Evolutionary conservation across 805 yeast species (phyloP).

Genomic region (Naumovozyma castellii): DNA sequence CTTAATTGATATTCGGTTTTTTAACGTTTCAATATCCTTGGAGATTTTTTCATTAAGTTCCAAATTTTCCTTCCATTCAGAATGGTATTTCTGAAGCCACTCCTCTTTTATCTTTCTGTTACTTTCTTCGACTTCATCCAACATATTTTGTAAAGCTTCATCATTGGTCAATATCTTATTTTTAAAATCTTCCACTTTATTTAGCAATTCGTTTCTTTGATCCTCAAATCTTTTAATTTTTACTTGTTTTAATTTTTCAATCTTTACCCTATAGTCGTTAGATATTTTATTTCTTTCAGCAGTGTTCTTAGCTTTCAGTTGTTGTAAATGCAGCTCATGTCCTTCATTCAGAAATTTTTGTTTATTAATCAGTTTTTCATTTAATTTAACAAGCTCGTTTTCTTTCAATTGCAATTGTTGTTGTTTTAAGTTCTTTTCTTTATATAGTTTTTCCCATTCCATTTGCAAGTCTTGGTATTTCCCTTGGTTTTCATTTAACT

Average conservation of each 20-base stretch:
- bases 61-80: conserved; percentile 24
- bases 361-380: conserved; percentile 21
- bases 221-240: conserved; percentile 29
- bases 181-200: conserved; percentile 28
- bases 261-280: conserved; percentile 29
- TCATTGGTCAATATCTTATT: conserved; percentile 18
- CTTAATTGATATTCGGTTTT: conserved; percentile 7
- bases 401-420: conserved; percentile 26
- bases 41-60: conserved; percentile 19
- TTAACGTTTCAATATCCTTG: conserved; percentile 20
- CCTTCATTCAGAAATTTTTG: conserved; percentile 20
- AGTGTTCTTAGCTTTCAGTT: conserved; percentile 30
- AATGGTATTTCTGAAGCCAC: conserved; percentile 22
- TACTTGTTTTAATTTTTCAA: conserved; percentile 32
- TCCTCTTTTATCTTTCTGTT: conserved; percentile 14
- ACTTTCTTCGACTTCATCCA: conserved; percentile 13
- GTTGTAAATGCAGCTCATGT: conserved; percentile 29
- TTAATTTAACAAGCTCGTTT: conserved; percentile 26
- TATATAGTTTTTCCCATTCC: conserved; percentile 22
- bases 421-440: conserved; percentile 18
- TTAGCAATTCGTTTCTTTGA: conserved; percentile 21
- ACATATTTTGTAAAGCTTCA: conserved; percentile 8
- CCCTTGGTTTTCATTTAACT: conserved; percentile 12
- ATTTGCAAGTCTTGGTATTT: conserved; percentile 17
- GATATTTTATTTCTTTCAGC: conserved; percentile 30